Conservation (phyloP, 2,329 filamentous ascomycete species). For the Aspergillus caelatus region DNA sequence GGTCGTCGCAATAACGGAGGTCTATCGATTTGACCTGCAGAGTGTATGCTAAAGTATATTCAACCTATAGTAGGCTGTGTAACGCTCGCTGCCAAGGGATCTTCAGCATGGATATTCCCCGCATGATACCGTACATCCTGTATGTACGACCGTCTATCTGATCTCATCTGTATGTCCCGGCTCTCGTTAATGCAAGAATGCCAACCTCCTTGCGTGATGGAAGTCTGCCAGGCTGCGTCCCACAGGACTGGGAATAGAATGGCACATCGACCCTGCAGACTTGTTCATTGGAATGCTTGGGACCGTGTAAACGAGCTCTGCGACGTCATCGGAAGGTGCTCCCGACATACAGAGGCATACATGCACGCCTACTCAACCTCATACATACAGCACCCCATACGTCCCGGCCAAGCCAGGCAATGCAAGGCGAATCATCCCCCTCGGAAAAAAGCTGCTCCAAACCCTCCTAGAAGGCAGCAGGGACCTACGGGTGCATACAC, state of each 20-base stretch:
- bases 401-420: not conserved
- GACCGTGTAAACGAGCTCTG: not conserved
- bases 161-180: not conserved
- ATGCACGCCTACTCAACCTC: not conserved
- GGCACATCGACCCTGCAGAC: not conserved
- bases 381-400: not conserved
- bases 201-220: constrained; percentile 1
- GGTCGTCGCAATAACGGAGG: not conserved
- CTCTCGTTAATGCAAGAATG: not conserved
- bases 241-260: not conserved
- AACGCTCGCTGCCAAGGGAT: constrained; percentile 22
- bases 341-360: not conserved
- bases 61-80: not conserved
- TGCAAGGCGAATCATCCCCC: not conserved
- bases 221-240: not conserved
- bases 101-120: constrained; percentile 20
- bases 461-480: not conserved
- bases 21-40: not conserved
- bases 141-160: not conserved
- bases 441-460: not conserved
- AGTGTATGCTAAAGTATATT: not conserved
- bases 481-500: not conserved
- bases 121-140: not conserved
- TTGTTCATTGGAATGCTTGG: not conserved
- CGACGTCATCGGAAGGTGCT: not conserved